Conservation (phyloP, 176 grass and related monocot species). For the Cymbopogon citratus region DNA sequence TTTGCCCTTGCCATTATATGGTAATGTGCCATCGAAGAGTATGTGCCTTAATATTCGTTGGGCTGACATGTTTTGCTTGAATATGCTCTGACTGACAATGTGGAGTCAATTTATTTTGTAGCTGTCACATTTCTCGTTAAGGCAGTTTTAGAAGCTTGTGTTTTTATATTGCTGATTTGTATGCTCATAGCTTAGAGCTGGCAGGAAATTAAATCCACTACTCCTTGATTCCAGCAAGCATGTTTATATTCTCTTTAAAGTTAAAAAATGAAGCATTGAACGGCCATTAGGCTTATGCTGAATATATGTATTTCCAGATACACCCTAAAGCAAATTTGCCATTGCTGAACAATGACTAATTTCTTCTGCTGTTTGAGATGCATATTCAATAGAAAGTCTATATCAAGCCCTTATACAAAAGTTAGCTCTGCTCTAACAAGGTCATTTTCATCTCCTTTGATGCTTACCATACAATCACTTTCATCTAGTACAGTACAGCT, state of each 20-base stretch:
- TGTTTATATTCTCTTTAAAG: constrained; percentile 3
- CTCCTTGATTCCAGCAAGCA: constrained; percentile 2
- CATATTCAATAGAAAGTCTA: neutral
- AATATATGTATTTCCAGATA: neutral
- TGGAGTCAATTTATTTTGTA: neutral
- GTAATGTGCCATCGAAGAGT: constrained; percentile 8
- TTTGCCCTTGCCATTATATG: constrained; percentile 23
- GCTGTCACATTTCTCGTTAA: neutral
- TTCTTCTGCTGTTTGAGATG: neutral
- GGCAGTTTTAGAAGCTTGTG: constrained; percentile 9
- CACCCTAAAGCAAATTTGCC: neutral
- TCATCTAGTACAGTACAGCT: neutral
- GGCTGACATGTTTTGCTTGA: neutral
- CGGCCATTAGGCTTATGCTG: neutral
- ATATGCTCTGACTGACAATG: neutral
- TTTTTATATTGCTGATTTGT: neutral
- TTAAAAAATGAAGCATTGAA: neutral
- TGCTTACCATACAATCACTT: neutral
- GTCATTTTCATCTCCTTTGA: neutral
- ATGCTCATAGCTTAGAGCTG: neutral
- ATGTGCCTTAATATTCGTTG: neutral
- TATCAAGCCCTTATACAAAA: neutral
- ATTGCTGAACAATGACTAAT: neutral
- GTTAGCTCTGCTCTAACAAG: neutral
- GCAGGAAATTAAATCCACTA: constrained; percentile 13